A percentile compares a stretch with the other conserved stretches of the same genome.
These are phyloP conservation scores for Suhomyces prunicola DNA, from an alignment of 805 yeast species.

Conservation along the genomic window DNA sequence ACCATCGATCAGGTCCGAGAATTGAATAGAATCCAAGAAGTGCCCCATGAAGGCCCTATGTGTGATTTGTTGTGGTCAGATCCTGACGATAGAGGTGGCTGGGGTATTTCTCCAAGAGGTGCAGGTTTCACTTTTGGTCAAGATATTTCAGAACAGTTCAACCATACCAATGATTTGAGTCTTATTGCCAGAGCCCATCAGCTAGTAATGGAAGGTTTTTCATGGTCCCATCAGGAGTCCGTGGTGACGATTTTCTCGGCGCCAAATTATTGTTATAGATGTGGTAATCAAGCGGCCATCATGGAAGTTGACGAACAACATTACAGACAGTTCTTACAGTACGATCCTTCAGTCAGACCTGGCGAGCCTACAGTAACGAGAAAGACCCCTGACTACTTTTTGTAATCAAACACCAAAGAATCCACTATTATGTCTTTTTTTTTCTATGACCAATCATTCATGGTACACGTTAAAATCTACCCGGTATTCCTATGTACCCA, in stretches of 20 bases:
- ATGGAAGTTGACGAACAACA: constrained; percentile 97
- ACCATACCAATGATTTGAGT: constrained; percentile 81
- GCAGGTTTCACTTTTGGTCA: constrained; percentile 98
- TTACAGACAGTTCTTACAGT: constrained; percentile 87
- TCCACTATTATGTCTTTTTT: background rate
- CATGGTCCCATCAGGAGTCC: constrained; percentile 91
- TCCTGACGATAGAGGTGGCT: constrained; percentile 96
- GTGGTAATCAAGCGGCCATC: constrained; percentile 97
- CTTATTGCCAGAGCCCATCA: constrained; percentile 95
- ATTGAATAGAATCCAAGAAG: constrained; percentile 89
- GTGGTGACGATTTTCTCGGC: constrained; percentile 95
- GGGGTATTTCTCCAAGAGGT: constrained; percentile 98
- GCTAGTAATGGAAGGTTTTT: constrained; percentile 95
- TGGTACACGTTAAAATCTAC: background rate
- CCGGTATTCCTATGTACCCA: background rate
- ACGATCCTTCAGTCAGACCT: constrained; percentile 95
- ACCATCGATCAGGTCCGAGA: constrained; percentile 90
- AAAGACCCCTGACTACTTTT: constrained; percentile 95
- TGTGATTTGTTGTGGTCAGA: constrained; percentile 96
- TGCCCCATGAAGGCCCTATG: constrained; percentile 98
- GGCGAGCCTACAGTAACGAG: constrained; percentile 97
- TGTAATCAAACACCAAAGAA: constrained; percentile 34
- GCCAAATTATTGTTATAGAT: constrained; percentile 94
- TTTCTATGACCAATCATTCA: background rate
- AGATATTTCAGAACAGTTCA: constrained; percentile 90